Base-by-base conservation (phyloP, 495 filamentous ascomycete species). In the Chaetomium fimeti region DNA sequence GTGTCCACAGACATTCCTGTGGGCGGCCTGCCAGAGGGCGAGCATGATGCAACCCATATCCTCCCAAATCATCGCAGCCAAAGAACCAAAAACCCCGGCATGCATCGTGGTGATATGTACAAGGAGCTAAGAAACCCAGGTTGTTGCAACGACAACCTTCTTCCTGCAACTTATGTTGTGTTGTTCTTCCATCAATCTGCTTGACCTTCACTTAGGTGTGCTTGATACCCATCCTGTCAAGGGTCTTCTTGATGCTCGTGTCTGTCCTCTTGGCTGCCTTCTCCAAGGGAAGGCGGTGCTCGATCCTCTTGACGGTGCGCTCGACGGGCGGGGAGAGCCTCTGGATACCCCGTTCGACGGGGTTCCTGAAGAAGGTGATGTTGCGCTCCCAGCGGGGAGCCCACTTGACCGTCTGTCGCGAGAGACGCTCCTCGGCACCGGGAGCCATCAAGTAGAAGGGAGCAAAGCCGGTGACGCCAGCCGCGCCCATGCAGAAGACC, bases 311-410 rank as follows among this genome's bases (percentile, higher is more conserved):
- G 32, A 82, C 76, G 18, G 77, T 74, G 47, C 71, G 68, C 22
- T 75, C 72, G 15, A 79, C 59, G 52, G 76, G 76, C 6, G 79
- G 80, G 16, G 77, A 70, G 56, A 78, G 69, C 3, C 76, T 70
- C 62, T 78, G 75, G 57, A 79, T 75, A 60, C 79, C 65, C 9
- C 75, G 74, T 68, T 77, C 75, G 29, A 77, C 76, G 27, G 78
- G 79, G 27, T 71, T 67, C 61, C 73, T 74, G 67, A 82, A 76
- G 71, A 75, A 75, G 15, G 69, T 77, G 67, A 78, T 82, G 74
- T 79, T 82, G 56, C 78, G 76, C 67, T 83, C 77, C 80, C 80
- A 83, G 28, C 73, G 73, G 11, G 80, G 80, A 9, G 80, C 80
- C 80, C 80, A 83, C 61, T 76, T 74, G 48, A 66, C 60, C 0